phyloP scores from a whole-genome alignment of 768 basidiomycete genomes.

The Pulveroboletus frians region DNA sequence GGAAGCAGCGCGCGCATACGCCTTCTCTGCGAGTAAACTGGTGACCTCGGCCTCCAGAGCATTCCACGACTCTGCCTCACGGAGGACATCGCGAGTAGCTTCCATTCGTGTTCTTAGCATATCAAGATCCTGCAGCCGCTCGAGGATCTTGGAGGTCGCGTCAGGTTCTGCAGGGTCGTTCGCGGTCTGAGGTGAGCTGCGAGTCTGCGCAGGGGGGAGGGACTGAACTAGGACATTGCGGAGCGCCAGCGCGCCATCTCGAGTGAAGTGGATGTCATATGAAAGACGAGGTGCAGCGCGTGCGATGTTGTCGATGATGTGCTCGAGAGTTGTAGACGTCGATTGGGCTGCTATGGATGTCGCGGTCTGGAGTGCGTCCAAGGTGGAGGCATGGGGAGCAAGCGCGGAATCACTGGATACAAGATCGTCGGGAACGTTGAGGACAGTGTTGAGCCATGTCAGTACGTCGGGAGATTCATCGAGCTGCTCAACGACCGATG shows the following conservation, averaged over 20 bases:
- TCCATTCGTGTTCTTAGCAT: constrained; percentile 84
- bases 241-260: constrained; percentile 79
- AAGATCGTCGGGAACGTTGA: constrained; percentile 37
- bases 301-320: constrained; percentile 88
- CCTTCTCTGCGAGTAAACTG: constrained; percentile 69
- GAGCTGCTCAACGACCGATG: constrained; percentile 49
- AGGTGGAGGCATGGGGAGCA: constrained; percentile 61
- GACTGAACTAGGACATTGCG: constrained; percentile 58
- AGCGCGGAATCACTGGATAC: constrained; percentile 28
- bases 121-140: constrained; percentile 77
- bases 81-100: constrained; percentile 78
- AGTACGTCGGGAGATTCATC: constrained; percentile 57
- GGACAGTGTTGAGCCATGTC: constrained; percentile 68
- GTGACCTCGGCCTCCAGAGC: constrained; percentile 92
- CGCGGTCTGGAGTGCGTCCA: constrained; percentile 70
- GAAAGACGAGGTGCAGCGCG: constrained; percentile 85
- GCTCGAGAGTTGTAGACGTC: constrained; percentile 81
- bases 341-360: constrained; percentile 87
- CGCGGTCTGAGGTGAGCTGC: neutral
- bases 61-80: constrained; percentile 96
- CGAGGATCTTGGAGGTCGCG: constrained; percentile 62
- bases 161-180: constrained; percentile 18
- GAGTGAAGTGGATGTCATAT: constrained; percentile 97
- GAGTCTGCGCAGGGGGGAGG: constrained; percentile 32
- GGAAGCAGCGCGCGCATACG: constrained; percentile 87